These are phyloP conservation scores for Encephalitozoon hellem DNA, from an alignment of 371 early-diverging fungal species.

Conservation along the genomic window DNA sequence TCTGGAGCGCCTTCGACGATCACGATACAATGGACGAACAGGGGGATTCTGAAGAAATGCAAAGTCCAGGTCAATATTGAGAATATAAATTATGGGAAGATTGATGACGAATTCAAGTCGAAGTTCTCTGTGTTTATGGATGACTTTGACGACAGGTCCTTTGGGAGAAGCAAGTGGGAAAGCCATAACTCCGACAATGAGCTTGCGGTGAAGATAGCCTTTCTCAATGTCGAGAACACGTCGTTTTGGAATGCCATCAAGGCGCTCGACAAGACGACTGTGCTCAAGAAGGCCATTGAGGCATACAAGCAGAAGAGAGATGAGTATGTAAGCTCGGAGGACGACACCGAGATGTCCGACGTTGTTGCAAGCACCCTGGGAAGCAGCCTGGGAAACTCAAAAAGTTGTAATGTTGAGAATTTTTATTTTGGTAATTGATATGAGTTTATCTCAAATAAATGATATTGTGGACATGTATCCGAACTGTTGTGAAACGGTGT, in stretches of 20 bases:
- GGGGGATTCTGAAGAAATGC: constrained; percentile 62
- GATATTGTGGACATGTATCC: neutral
- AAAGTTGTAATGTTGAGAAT: constrained; percentile 15
- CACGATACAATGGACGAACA: constrained; percentile 62
- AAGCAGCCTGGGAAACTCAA: neutral
- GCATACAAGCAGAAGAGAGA: constrained; percentile 63
- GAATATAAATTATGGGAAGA: constrained; percentile 59
- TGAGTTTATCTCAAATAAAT: neutral
- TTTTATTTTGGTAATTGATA: constrained; percentile 14
- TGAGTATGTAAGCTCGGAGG: constrained; percentile 40
- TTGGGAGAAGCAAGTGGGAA: constrained; percentile 64
- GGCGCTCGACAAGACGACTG: constrained; percentile 61
- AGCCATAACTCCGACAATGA: constrained; percentile 66
- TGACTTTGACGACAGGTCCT: constrained; percentile 62
- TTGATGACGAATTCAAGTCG: constrained; percentile 63
- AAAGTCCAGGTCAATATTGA: constrained; percentile 65
- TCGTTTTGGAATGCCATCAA: constrained; percentile 64
- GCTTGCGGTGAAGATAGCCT: constrained; percentile 67
- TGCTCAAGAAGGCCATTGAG: constrained; percentile 66
- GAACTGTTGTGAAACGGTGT: neutral
- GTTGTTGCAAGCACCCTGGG: constrained; percentile 23
- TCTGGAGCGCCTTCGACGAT: constrained; percentile 61
- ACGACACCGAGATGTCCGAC: constrained; percentile 41
- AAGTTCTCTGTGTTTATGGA: constrained; percentile 66
- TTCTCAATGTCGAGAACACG: constrained; percentile 63